Percentiles rank a stretch among this genome's conserved stretches.
These are phyloP conservation scores for Planoprotostelium fungivorum DNA, from an alignment of 78 protist species.

Conservation along the genomic window DNA sequence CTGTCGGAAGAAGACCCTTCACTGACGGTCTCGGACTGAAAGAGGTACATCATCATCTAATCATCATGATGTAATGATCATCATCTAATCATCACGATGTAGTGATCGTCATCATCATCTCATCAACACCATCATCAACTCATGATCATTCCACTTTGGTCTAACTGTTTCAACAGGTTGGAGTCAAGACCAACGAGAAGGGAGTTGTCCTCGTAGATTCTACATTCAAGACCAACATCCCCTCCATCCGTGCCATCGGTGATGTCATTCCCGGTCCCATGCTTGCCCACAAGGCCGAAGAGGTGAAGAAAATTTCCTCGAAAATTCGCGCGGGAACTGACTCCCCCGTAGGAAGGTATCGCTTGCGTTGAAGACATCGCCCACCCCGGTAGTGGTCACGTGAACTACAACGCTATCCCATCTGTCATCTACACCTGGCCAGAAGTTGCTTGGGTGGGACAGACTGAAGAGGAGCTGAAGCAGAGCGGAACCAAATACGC, in stretches of 20 bases:
- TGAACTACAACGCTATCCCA: conserved; percentile 98
- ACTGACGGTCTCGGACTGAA: conserved; percentile 88
- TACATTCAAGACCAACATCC: conserved; percentile 76
- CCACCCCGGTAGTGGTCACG: conserved; percentile 81
- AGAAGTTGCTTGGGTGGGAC: conserved; percentile 98
- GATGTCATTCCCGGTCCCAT: conserved; percentile 97
- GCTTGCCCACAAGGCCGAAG: conserved; percentile 99
- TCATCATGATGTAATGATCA: too few relatives aligned
- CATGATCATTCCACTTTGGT: conserved; percentile 4
- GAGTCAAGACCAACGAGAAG: conserved; percentile 66
- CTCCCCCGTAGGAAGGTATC: conserved; percentile 60
- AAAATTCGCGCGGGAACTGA: conserved; percentile 8
- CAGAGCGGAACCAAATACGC: conserved; percentile 72
- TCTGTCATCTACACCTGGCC: conserved; percentile 98
- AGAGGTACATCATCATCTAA: background rate
- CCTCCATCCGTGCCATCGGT: conserved; percentile 97
- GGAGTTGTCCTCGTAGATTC: conserved; percentile 83
- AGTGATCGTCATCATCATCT: too few relatives aligned
- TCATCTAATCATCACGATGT: too few relatives aligned
- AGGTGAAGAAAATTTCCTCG: conserved; percentile 36
- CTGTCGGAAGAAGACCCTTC: conserved; percentile 94
- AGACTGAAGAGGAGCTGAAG: conserved; percentile 94
- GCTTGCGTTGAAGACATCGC: conserved; percentile 79
- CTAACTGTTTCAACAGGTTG: conserved; percentile 25
- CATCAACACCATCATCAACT: too few relatives aligned